phyloP scores from a whole-genome alignment of 768 basidiomycete genomes.

The Podaxis pistillaris region DNA sequence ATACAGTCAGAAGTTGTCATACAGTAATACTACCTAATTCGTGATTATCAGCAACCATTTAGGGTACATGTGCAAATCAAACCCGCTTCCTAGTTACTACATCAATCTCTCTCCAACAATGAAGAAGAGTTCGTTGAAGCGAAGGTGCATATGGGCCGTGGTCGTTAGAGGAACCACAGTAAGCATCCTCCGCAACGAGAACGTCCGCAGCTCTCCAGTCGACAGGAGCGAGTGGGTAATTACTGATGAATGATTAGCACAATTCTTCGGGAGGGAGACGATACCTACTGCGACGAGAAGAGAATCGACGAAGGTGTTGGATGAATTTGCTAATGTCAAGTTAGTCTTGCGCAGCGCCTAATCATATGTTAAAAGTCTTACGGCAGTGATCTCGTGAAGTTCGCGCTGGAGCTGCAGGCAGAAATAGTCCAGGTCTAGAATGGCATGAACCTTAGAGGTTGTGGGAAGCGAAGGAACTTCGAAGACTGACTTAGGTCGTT shows the following conservation, averaged over 20 bases:
- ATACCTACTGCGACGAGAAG: not conserved
- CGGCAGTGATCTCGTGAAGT: conserved; percentile 3
- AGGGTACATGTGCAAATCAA: not conserved
- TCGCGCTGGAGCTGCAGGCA: conserved; percentile 1
- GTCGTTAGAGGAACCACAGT: not conserved
- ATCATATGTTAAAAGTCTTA: not conserved
- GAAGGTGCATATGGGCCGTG: not conserved
- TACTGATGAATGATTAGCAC: not conserved
- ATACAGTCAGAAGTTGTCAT: too few species aligned
- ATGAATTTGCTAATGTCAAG: not conserved
- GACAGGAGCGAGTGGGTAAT: not conserved
- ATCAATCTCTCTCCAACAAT: conserved; percentile 1
- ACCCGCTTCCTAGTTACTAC: not conserved
- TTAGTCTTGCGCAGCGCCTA: not conserved
- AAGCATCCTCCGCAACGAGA: not conserved
- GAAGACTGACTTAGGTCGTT: not conserved
- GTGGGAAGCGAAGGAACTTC: not conserved
- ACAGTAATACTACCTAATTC: too few species aligned
- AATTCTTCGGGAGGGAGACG: too few species aligned
- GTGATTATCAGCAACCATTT: not conserved
- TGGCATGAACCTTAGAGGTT: not conserved
- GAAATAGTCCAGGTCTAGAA: not conserved
- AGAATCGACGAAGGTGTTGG: not conserved
- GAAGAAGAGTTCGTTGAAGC: not conserved
- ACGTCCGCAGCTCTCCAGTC: not conserved